phyloP scores from a whole-genome alignment of 164 flowering plant species.

The Akebia trifoliata region DNA sequence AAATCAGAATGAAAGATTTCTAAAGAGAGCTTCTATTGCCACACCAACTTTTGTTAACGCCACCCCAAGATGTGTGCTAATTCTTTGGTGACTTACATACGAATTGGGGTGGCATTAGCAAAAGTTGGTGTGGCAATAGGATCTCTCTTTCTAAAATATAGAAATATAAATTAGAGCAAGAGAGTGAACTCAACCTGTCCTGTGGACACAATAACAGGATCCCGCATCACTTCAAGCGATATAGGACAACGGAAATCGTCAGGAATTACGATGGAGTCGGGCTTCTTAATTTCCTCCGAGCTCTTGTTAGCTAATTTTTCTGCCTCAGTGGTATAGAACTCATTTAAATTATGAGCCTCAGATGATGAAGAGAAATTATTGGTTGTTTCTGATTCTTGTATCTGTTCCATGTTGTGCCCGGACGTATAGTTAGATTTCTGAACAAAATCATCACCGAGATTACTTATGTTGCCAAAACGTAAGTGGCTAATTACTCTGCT shows the following conservation, averaged over 20 bases:
- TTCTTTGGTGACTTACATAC: too few relatives aligned
- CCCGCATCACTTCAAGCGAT: slow-evolving; percentile 91
- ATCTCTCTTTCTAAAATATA: neutral
- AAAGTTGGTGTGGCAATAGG: too few relatives aligned
- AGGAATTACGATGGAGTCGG: slow-evolving; percentile 50
- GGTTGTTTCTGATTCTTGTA: slow-evolving; percentile 14
- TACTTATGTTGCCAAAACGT: slow-evolving; percentile 28
- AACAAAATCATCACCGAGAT: slow-evolving; percentile 23
- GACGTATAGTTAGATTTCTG: slow-evolving; percentile 18
- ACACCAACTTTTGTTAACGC: too few relatives aligned
- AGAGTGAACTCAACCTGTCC: slow-evolving; percentile 65
- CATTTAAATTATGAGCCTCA: slow-evolving; percentile 20
- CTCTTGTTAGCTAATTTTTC: slow-evolving; percentile 21
- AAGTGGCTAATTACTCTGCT: slow-evolving; percentile 21
- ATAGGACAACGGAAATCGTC: slow-evolving; percentile 88
- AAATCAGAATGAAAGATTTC: neutral
- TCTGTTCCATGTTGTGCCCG: slow-evolving; percentile 18
- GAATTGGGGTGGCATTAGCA: too few relatives aligned
- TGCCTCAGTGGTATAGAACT: slow-evolving; percentile 16
- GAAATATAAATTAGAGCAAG: neutral
- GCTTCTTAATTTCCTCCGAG: slow-evolving; percentile 41
- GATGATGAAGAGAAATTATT: slow-evolving; percentile 24
- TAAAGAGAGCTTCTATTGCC: too few relatives aligned
- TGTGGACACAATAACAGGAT: slow-evolving; percentile 91
- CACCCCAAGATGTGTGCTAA: too few relatives aligned